A percentile compares a stretch with the other conserved stretches of the same genome.
Conservation (phyloP, 73 alveolate genomes). For the Paramecium sexaurelia region DNA sequence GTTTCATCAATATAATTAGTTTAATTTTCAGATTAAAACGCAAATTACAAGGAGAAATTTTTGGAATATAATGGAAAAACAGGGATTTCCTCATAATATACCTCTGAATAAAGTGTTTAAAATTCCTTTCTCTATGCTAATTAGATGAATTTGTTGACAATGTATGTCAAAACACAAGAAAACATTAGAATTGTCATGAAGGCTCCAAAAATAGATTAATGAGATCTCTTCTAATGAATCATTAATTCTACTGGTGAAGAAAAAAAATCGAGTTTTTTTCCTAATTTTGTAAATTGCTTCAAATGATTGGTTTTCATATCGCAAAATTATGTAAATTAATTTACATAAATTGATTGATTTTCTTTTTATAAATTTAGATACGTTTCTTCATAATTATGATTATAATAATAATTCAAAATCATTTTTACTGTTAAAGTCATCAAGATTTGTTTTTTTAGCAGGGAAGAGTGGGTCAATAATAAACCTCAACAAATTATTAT, state of each 20-base stretch:
- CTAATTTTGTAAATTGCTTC: neutral
- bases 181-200: neutral
- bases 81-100: conserved; percentile 11
- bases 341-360: neutral
- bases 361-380: neutral
- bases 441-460: conserved; percentile 7
- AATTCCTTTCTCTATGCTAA: conserved; percentile 8
- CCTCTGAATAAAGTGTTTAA: conserved; percentile 11
- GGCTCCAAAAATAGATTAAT: conserved; percentile 15
- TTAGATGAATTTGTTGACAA: neutral
- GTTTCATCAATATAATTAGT: neutral
- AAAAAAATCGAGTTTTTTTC: neutral
- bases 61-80: neutral
- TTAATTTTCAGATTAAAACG: neutral
- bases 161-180: neutral
- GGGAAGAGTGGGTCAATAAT: conserved; percentile 69
- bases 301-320: neutral
- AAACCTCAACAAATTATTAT: conserved; percentile 21
- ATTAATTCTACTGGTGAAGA: neutral
- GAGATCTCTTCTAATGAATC: neutral
- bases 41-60: neutral
- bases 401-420: conserved; percentile 34
- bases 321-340: neutral
- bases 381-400: conserved; percentile 4
- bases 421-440: conserved; percentile 53